Conservation (phyloP, 192 early-diverging fungal genomes). For the Linnemannia schmuckeri region DNA sequence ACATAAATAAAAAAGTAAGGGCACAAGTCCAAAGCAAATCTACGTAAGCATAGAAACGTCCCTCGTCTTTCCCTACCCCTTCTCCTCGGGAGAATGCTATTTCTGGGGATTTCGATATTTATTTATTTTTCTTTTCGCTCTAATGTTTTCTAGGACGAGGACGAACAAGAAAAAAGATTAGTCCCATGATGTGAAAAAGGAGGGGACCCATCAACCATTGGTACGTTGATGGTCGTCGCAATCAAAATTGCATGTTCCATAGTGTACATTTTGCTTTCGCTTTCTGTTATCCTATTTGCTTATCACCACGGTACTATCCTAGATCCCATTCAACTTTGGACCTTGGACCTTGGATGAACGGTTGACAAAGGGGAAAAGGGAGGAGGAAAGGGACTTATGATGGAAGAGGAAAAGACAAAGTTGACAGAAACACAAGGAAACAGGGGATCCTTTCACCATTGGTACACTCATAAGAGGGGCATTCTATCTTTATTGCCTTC, state of each 20-base stretch:
- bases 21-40: neutral
- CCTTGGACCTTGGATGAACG: too few species aligned
- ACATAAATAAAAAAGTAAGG: neutral
- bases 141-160: slow-evolving; percentile 1
- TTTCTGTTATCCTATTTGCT: neutral
- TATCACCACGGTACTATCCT: neutral
- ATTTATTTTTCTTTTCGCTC: neutral
- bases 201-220: neutral
- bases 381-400: too few species aligned
- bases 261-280: neutral
- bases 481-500: too few species aligned
- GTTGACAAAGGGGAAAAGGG: too few species aligned
- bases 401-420: too few species aligned
- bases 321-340: too few species aligned
- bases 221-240: neutral
- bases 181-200: neutral
- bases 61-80: neutral
- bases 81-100: neutral
- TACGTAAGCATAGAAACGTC: slow-evolving; percentile 1
- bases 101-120: neutral
- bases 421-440: too few species aligned
- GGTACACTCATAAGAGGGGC: too few species aligned
- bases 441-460: too few species aligned
- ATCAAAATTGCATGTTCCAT: too few species aligned
- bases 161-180: neutral